These are phyloP conservation scores for Phytophthora sansomeana DNA, from an alignment of 352 stramenopile genomes.

Conservation along the genomic window DNA sequence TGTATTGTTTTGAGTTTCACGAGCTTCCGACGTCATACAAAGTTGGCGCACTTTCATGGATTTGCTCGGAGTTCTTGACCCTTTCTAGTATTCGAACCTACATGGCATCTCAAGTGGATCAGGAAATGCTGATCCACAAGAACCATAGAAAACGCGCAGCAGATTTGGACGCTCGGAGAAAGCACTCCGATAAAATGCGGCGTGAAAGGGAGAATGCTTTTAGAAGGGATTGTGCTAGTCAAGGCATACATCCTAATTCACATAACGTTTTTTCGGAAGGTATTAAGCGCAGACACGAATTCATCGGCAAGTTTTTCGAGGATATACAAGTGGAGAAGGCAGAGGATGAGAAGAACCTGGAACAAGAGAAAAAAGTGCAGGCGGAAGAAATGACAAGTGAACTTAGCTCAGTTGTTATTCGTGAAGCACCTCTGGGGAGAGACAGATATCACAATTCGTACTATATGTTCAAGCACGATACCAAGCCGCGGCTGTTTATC, in stretches of 20 bases:
- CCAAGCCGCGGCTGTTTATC: slow-evolving; percentile 66
- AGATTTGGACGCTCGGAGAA: slow-evolving; percentile 63
- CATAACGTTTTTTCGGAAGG: slow-evolving; percentile 71
- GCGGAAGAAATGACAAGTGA: slow-evolving; percentile 47
- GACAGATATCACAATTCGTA: slow-evolving; percentile 86
- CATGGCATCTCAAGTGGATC: slow-evolving; percentile 65
- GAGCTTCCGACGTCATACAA: slow-evolving; percentile 70
- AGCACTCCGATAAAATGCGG: slow-evolving; percentile 53
- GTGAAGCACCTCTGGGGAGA: slow-evolving; percentile 69
- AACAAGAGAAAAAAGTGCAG: slow-evolving; percentile 59
- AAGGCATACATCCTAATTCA: slow-evolving; percentile 74
- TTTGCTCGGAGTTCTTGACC: slow-evolving; percentile 73
- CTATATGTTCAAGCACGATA: slow-evolving; percentile 80
- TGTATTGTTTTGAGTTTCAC: slow-evolving; percentile 79
- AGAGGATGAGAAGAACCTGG: slow-evolving; percentile 59
- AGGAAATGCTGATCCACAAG: slow-evolving; percentile 60
- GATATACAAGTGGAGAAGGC: slow-evolving; percentile 59
- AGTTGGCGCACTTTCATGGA: slow-evolving; percentile 70
- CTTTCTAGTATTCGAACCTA: slow-evolving; percentile 62
- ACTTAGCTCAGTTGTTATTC: slow-evolving; percentile 65
- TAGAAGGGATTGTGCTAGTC: slow-evolving; percentile 60
- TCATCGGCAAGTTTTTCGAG: slow-evolving; percentile 75
- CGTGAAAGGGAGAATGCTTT: slow-evolving; percentile 72
- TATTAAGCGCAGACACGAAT: slow-evolving; percentile 67
- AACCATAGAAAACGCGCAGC: slow-evolving; percentile 61